phyloP scores from a whole-genome alignment of 2,329 filamentous ascomycete species.

The Penicillium paneum region DNA sequence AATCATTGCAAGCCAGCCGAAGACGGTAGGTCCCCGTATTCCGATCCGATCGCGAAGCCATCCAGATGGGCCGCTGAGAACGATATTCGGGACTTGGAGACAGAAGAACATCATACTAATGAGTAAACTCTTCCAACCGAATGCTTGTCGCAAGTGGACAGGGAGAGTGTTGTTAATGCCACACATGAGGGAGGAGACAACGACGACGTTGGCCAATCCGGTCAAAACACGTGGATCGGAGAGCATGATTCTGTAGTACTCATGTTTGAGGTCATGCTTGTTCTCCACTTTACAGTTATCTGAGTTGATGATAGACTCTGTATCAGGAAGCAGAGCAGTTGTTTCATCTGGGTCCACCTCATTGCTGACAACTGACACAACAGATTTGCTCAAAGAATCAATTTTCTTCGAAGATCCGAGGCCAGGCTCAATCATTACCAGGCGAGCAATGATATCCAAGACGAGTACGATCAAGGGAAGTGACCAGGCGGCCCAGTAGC shows the following conservation, averaged over 20 bases:
- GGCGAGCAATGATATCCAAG: constrained; percentile 29
- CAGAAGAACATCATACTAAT: constrained; percentile 57
- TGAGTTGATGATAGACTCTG: neutral
- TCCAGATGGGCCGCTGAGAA: constrained; percentile 59
- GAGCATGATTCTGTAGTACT: constrained; percentile 41
- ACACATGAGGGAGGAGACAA: constrained; percentile 50
- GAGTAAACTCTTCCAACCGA: constrained; percentile 54
- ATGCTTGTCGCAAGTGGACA: constrained; percentile 52
- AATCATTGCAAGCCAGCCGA: constrained; percentile 20
- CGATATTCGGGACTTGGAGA: constrained; percentile 56
- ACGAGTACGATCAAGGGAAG: constrained; percentile 26
- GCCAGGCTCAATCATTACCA: constrained; percentile 29
- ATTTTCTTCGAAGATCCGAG: neutral
- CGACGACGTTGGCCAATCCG: constrained; percentile 43
- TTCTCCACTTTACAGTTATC: neutral
- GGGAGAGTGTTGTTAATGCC: constrained; percentile 56
- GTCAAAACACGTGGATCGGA: constrained; percentile 42
- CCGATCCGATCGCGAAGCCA: constrained; percentile 35
- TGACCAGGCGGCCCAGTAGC: constrained; percentile 34
- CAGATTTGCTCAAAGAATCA: neutral
- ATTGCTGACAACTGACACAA: neutral
- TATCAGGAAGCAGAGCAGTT: constrained; percentile 1
- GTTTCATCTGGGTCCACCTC: neutral
- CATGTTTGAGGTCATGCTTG: neutral
- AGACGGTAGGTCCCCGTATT: constrained; percentile 16